phyloP scores from a whole-genome alignment of 768 basidiomycete genomes.

The Tylopilus rubrobrunneus region DNA sequence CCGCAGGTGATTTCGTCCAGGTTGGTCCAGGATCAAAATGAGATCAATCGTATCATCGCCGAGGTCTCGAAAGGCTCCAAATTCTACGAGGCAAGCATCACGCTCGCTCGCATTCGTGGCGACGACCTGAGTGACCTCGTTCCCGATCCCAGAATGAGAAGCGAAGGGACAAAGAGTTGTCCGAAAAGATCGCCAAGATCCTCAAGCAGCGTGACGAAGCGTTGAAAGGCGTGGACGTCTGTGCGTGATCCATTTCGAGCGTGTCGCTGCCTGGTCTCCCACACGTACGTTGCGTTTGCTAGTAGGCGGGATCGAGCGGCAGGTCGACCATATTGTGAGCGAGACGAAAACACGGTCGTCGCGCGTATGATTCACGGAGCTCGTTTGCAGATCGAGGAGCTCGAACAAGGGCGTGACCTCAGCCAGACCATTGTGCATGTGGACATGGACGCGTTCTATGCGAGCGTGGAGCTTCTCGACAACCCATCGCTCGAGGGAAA shows the following conservation, averaged over 20 bases:
- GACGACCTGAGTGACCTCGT: background rate
- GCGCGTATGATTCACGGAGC: background rate
- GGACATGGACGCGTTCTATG: slow-evolving; percentile 95
- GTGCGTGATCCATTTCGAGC: slow-evolving; percentile 36
- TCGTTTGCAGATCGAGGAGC: slow-evolving; percentile 47
- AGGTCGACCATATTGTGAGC: slow-evolving; percentile 69
- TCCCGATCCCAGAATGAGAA: slow-evolving; percentile 68
- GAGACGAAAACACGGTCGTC: background rate
- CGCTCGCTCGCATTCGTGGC: background rate
- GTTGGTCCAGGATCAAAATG: slow-evolving; percentile 72
- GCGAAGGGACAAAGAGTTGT: slow-evolving; percentile 82
- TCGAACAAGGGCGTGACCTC: slow-evolving; percentile 76
- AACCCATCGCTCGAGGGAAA: slow-evolving; percentile 64
- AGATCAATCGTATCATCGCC: slow-evolving; percentile 85
- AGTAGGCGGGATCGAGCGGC: slow-evolving; percentile 55
- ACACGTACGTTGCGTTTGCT: background rate
- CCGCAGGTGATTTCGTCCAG: slow-evolving; percentile 31
- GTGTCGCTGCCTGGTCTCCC: background rate
- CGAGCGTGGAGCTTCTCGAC: slow-evolving; percentile 71
- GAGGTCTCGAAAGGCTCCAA: slow-evolving; percentile 92
- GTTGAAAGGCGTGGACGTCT: slow-evolving; percentile 50
- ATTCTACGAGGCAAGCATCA: slow-evolving; percentile 68
- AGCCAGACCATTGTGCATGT: slow-evolving; percentile 86
- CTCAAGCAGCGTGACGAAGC: slow-evolving; percentile 61
- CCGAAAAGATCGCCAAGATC: slow-evolving; percentile 68